A percentile compares a stretch with the other conserved stretches of the same genome.
phyloP scores from a whole-genome alignment of 345 rosid genomes.

The Pistacia vera region DNA sequence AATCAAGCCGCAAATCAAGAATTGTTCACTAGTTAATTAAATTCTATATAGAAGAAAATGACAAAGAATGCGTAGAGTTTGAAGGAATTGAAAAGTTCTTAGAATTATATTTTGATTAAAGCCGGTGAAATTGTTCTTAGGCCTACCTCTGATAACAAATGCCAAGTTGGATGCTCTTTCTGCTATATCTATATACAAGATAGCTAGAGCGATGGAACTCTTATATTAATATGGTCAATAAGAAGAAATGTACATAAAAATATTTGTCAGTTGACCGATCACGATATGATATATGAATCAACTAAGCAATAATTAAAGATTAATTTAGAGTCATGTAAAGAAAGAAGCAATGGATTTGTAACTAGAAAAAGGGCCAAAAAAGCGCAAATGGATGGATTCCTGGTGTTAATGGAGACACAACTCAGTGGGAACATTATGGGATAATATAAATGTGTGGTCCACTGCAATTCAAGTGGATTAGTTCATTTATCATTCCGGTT shows the following conservation, averaged over 20 bases:
- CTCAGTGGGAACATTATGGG: background rate
- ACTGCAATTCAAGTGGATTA: no score
- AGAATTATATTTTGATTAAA: background rate
- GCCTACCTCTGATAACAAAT: background rate
- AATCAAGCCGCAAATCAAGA: background rate
- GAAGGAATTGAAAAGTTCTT: slow-evolving; percentile 6
- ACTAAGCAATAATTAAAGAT: background rate
- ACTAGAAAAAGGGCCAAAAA: background rate
- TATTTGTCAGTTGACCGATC: background rate
- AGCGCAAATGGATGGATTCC: background rate
- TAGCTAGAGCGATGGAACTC: background rate
- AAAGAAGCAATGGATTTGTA: background rate
- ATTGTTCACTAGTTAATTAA: background rate
- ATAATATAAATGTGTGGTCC: no score
- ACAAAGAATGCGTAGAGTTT: background rate
- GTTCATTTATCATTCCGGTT: no score
- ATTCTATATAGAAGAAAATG: background rate
- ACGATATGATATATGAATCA: background rate
- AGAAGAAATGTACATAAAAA: background rate
- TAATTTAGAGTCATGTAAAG: background rate
- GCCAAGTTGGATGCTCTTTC: background rate
- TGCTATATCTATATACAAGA: background rate
- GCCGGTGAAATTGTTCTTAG: background rate
- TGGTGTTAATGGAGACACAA: background rate
- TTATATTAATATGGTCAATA: background rate